Evolutionary conservation across 2,329 filamentous ascomycete genomes (phyloP).

Genomic region (Alternaria brassicicola): DNA sequence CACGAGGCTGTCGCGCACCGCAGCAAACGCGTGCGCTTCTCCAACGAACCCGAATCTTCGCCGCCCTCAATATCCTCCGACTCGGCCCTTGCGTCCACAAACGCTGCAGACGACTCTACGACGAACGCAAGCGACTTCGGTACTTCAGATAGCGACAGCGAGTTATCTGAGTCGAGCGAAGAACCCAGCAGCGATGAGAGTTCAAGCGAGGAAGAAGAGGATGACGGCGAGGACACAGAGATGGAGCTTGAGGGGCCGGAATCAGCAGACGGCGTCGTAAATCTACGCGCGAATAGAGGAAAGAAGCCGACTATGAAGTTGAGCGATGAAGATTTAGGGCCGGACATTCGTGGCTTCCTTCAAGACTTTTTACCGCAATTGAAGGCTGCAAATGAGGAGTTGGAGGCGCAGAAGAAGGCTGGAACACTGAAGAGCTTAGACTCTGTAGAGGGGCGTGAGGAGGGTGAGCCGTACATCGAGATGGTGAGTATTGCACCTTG

Average conservation of each 20-base stretch:
- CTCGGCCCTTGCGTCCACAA: conserved; percentile 27
- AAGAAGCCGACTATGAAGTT: conserved; percentile 43
- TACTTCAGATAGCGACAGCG: conserved; percentile 32
- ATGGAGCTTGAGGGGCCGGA: conserved; percentile 8
- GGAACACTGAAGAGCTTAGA: conserved; percentile 49
- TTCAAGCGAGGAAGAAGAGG: conserved; percentile 37
- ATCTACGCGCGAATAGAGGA: conserved; percentile 38
- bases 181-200: conserved; percentile 48
- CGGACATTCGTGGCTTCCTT: conserved; percentile 45
- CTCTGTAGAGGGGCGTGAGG: conserved; percentile 28
- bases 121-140: conserved; percentile 28
- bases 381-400: conserved; percentile 51
- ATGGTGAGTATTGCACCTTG: conserved; percentile 38
- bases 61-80: conserved; percentile 29
- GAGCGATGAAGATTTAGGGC: conserved; percentile 28
- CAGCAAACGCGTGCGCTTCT: conserved; percentile 35
- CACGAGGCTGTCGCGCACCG: conserved; percentile 17
- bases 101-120: conserved; percentile 20
- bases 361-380: conserved; percentile 52
- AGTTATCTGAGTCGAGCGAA: conserved; percentile 45
- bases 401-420: conserved; percentile 48
- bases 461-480: conserved; percentile 48
- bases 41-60: conserved; percentile 25
- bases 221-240: conserved; percentile 21
- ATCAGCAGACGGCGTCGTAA: conserved; percentile 27